A percentile compares a stretch with the other conserved stretches of the same genome.
These are phyloP conservation scores for Cordyceps cateniannulata DNA, from an alignment of 2,329 filamentous ascomycete species.

Conservation along the genomic window DNA sequence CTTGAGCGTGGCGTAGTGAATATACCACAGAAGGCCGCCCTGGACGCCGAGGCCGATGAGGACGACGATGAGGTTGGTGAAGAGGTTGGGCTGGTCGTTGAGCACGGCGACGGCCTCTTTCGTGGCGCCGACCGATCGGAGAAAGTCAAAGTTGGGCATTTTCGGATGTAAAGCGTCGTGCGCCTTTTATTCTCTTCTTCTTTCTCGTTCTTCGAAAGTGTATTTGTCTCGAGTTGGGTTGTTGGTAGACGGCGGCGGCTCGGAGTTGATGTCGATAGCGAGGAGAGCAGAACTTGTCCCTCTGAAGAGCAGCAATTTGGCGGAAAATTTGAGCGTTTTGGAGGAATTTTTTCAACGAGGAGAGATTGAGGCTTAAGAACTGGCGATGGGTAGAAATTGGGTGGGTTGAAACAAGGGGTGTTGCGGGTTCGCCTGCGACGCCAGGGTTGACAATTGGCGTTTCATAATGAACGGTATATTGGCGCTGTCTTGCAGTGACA, in stretches of 20 bases:
- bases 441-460: background rate
- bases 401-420: slow-evolving; percentile 15
- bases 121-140: slow-evolving; percentile 50
- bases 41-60: slow-evolving; percentile 43
- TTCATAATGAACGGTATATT: background rate
- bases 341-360: background rate
- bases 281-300: too few species aligned
- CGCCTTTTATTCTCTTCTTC: background rate
- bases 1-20: slow-evolving; percentile 54
- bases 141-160: slow-evolving; percentile 52
- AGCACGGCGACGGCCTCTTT: slow-evolving; percentile 51
- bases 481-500: background rate
- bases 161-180: too few species aligned
- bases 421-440: slow-evolving; percentile 12
- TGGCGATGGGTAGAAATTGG: slow-evolving; percentile 9
- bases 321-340: too few species aligned
- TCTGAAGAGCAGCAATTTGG: too few species aligned
- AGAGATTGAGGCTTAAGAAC: background rate
- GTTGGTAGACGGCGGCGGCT: too few species aligned
- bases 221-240: too few species aligned
- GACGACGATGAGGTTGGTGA: slow-evolving; percentile 50
- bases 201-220: too few species aligned
- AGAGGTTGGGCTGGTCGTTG: slow-evolving; percentile 55
- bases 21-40: slow-evolving; percentile 46
- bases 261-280: too few species aligned